Base-by-base conservation (phyloP, 192 early-diverging fungal genomes). In the Coemansia sp. region DNA sequence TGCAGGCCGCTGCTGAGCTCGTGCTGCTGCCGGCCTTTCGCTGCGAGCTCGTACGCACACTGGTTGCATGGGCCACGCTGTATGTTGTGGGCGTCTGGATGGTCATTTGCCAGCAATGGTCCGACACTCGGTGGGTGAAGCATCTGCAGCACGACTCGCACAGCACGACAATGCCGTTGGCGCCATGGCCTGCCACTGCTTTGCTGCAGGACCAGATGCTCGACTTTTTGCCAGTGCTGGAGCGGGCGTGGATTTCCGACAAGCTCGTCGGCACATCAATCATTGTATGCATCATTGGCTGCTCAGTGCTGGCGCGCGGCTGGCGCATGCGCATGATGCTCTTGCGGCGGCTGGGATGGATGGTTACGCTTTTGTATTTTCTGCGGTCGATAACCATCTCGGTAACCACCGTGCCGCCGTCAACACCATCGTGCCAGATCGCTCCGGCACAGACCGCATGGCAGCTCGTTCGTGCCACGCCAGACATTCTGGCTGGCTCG, bases 401-500 rank as follows among this genome's bases (percentile, higher is more conserved):
- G 8, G 82, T 85, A 0, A 88, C 87, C 1, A 85, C 84, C 0
- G 63, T 86, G 43, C 87, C 87, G 49, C 83, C 83, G 9, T 82
- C 85, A 14, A 57, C 68, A 4, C 61, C 54, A 2, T 52, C 64
- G 43, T 86, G 87, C 35, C 55, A 53, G 7, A 80, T 83, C 7
- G 38, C 54, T 1, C 62, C 83, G 4, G 62, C 85, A n/a, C 65
- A 80, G 66, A 65, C 72, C 8, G 69, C 67, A 9, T 74, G 74
- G 67, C 66, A 84, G 8, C 73, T 82, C 1, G 71, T 86, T 27
- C 61, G 57, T 39, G 77, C 81, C 25, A 73, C 80, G 17, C 72
- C 83, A 0, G 63, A 83, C 11, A 79, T 84, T 11, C 57, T 86
- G 49, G 80, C 82, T 6, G 84, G 84, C 2, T 59, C 70, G 6